Percentiles rank a stretch among this genome's conserved stretches.
Evolutionary conservation across 768 basidiomycete genomes (phyloP).

Genomic region (Lentinula aciculospora): DNA sequence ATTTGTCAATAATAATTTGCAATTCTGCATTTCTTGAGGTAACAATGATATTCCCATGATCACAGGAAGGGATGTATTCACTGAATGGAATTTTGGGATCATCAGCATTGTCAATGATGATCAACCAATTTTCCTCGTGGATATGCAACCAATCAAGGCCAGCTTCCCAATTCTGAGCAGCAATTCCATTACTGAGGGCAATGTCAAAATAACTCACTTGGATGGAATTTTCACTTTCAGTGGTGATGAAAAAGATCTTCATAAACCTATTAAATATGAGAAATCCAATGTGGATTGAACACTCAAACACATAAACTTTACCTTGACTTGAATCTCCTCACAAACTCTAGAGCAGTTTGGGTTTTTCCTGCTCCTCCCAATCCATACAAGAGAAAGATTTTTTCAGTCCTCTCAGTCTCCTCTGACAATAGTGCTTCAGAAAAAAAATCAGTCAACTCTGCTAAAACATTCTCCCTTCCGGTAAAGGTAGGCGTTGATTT

Average conservation of each 20-base stretch:
- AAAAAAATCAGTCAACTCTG: background rate
- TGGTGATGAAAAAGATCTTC: background rate
- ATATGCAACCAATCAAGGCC: background rate
- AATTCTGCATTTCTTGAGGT: slow-evolving; percentile 3
- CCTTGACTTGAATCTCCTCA: background rate
- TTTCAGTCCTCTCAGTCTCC: background rate
- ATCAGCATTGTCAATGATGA: slow-evolving; percentile 11
- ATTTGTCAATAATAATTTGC: background rate
- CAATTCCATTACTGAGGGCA: background rate
- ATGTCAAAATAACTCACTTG: background rate
- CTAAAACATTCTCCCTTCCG: background rate
- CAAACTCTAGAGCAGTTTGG: slow-evolving; percentile 2
- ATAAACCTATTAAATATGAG: background rate
- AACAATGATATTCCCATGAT: slow-evolving; percentile 10
- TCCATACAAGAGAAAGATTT: background rate
- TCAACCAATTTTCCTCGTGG: slow-evolving; percentile 7
- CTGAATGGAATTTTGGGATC: background rate
- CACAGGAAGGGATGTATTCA: background rate
- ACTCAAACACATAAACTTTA: too few relatives aligned
- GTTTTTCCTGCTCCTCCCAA: slow-evolving; percentile 6
- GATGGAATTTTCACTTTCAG: background rate
- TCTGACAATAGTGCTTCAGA: too few relatives aligned
- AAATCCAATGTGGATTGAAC: too few relatives aligned
- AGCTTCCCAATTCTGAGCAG: background rate
- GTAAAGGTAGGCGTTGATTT: background rate